Conservation (phyloP, 2,329 filamentous ascomycete genomes). For the Colletotrichum sp. region DNA sequence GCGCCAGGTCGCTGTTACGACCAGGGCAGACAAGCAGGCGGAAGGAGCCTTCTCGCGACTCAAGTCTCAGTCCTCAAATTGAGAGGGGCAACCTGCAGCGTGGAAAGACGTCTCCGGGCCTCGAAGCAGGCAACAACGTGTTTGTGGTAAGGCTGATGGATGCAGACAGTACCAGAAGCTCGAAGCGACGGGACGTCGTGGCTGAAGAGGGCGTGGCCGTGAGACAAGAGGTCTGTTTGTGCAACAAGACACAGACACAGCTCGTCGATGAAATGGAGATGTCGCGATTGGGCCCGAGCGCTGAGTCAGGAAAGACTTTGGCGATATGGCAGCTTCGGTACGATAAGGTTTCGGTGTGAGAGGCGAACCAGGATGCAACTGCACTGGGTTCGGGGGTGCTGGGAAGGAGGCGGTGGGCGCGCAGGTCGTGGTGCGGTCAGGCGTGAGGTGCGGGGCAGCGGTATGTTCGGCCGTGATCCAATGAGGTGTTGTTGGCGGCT, state of each 20-base stretch:
- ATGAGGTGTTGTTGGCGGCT: not conserved
- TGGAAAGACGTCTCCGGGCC: not conserved
- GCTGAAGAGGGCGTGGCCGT: not conserved
- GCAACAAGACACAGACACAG: not conserved
- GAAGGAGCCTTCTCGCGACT: not conserved
- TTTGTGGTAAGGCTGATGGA: not conserved
- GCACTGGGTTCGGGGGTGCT: not conserved
- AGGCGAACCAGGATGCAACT: not conserved
- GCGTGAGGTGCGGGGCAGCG: constrained; percentile 5
- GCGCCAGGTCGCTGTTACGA: not conserved
- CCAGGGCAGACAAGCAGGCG: not conserved
- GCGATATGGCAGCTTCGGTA: not conserved
- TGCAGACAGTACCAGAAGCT: not conserved
- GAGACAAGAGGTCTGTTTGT: not conserved
- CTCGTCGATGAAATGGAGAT: not conserved
- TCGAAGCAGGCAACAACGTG: not conserved
- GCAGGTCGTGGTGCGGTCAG: not conserved
- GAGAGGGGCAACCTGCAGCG: not conserved
- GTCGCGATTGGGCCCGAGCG: not conserved
- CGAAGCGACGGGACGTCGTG: not conserved
- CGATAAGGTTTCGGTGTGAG: constrained; percentile 18
- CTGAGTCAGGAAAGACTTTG: constrained; percentile 9
- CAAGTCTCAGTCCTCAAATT: not conserved
- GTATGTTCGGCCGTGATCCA: not conserved
- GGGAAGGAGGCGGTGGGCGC: not conserved